These are phyloP conservation scores for Hymenoscyphus albidus DNA, from an alignment of 2,329 filamentous ascomycete species.

Conservation along the genomic window DNA sequence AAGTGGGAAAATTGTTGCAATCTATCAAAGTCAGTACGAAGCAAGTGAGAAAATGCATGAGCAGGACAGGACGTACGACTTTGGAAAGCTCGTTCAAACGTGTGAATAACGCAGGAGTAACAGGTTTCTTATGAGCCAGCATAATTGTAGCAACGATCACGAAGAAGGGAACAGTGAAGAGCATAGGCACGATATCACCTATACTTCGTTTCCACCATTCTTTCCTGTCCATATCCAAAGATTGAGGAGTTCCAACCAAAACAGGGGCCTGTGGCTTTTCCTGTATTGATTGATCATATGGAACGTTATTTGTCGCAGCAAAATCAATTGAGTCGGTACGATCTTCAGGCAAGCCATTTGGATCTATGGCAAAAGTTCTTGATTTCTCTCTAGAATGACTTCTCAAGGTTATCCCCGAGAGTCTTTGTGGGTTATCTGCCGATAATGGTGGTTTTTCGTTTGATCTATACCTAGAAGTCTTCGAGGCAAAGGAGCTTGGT, in stretches of 20 bases:
- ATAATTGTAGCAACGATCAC: constrained; percentile 8
- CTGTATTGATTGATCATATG: constrained; percentile 8
- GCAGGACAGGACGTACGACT: constrained; percentile 11
- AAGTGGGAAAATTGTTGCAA: constrained; percentile 15
- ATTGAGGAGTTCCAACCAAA: constrained; percentile 12
- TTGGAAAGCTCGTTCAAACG: constrained; percentile 7
- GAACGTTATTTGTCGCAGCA: neutral
- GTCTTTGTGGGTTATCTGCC: neutral
- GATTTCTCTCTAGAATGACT: neutral
- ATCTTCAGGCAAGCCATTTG: constrained; percentile 3
- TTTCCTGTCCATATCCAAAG: constrained; percentile 6
- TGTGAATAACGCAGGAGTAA: neutral
- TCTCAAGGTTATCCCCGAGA: neutral
- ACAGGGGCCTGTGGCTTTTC: constrained; percentile 11
- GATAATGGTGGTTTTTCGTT: neutral
- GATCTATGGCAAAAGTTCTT: constrained; percentile 3
- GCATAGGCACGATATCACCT: neutral
- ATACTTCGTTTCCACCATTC: constrained; percentile 4
- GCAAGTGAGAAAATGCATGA: neutral
- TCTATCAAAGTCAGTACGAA: constrained; percentile 8
- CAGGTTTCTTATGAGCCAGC: constrained; percentile 4
- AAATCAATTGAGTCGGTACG: neutral
- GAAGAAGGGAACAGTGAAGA: constrained; percentile 10
- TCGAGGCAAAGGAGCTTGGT: neutral
- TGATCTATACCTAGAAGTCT: neutral